Conservation (phyloP, 169 alveolate species). For the Plasmodium chabaudi region DNA sequence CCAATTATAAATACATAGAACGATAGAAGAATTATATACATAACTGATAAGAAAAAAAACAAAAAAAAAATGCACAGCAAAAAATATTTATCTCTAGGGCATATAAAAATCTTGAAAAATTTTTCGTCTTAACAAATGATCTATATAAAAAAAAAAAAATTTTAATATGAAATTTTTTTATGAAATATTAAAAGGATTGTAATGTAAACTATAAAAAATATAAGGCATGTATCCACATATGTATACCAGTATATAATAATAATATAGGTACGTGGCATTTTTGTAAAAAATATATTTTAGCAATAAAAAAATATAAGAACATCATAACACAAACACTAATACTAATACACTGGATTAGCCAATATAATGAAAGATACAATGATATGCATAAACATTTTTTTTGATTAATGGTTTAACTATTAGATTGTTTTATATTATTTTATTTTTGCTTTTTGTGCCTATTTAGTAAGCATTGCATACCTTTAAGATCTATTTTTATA, state of each 20-base stretch:
- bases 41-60: not conserved
- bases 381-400: not conserved
- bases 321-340: too few species aligned
- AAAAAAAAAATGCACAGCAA: slow-evolving; percentile 1
- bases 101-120: slow-evolving; percentile 33
- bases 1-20: not conserved
- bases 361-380: not conserved
- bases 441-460: too few species aligned
- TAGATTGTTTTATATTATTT: too few species aligned
- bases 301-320: too few species aligned
- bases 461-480: not conserved
- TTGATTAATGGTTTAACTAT: not conserved
- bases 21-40: too few species aligned
- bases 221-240: too few species aligned
- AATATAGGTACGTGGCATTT: too few species aligned
- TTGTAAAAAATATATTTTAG: too few species aligned
- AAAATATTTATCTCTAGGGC: not conserved
- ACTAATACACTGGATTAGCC: not conserved
- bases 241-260: too few species aligned
- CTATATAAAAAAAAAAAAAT: slow-evolving; percentile 15
- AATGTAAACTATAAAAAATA: too few species aligned
- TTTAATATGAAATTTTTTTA: not conserved
- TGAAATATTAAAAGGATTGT: not conserved
- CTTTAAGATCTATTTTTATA: slow-evolving; percentile 71
- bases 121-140: slow-evolving; percentile 67